Evolutionary conservation across 345 rosid species (phyloP), one percentile per base, ranked within the genome.

Genomic region (Gossypium sturtianum): DNA sequence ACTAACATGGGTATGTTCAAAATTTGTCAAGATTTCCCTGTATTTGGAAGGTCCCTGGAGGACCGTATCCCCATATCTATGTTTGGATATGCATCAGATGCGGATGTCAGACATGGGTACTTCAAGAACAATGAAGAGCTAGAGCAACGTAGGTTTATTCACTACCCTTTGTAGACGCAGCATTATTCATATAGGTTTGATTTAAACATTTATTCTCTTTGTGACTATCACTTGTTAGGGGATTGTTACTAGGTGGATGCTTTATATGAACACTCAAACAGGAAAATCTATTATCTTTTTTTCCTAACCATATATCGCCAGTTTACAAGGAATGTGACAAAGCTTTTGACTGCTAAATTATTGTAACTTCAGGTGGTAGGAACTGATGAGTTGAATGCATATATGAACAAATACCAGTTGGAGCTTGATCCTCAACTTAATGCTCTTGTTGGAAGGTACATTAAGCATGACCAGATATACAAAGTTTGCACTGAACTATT

Each of bases 371-470:
- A 93, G 98, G 98, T 95, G 23, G 84, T 95, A 76, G 99, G 99
- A 73, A 93, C 97, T 3, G 99, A 93, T 80, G 97, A 90, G 68
- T 84, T 93, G 75, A 89, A 90, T 82, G 93, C 88, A n/a, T 93
- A 95, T 82, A 86, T 95, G 78, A 86, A 88, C 69, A 93, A 95
- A 73, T 95, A 95, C 79, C 93, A 82, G 73, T 79, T 95, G 73
- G 97, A 93, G 86, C 94, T 93, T 76, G 98, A 95, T 71, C 89
- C 98, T 76, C 94, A 91, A 86, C 91, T 95, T 11, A 98, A 93
- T 72, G 87, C 96, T 17, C 97, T 93, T 34, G 98, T 91, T 82
- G 97, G 97, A 58, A 86, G 97, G 99, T 93, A 83, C 27, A 76
- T 53, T 75, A 44, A 70, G 66, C 74, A 63, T 47, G 43, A 45